Base-by-base conservation (phyloP, 1,284 basidiomycete genomes). In the Cutaneotrichosporon sp. region DNA sequence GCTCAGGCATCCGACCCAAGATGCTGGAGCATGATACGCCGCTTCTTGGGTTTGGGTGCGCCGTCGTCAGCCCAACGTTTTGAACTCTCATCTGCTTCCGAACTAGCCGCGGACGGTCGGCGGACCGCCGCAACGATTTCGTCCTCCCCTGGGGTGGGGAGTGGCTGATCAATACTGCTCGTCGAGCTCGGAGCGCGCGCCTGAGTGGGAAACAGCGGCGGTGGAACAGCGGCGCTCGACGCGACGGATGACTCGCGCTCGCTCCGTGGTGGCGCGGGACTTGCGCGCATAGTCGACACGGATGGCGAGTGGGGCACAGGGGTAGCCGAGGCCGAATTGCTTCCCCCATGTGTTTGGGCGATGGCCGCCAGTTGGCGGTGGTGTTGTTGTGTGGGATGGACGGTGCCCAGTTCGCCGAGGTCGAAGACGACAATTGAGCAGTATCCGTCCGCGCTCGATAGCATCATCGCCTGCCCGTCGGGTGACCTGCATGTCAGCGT, bases 361-460 rank as follows among this genome's bases (percentile, higher is more conserved):
- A 92, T 90, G 24, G 87, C 85, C 62, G 88, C 86, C 32, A 92
- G 77, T 72, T 92, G 90, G 9, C 91, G 80, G 5, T 86, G 83
- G 57, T 88, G 86, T 66, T 92, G 90, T 67, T 93, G 90, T 0
- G 85, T 90, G 55, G 89, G 85, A 68, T 92, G 82, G 3, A 85
- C 82, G 0, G 87, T 82, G 1, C 97, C 82, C 46, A 96, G 85
- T 74, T 97, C 94, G 66, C 90, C 88, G 61, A 93, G 71, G 56
- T 80, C 79, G 60, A 82, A 82, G 7, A 79, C 84, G 52, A 96
- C 82, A 52, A 97, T 82, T 0, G 94, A 96, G 77, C 96, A 98
- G 75, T 97, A 99, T 1, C 94, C 94, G 70, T 99, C 94, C 26
- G 90, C 84, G 0, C 91, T 90, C 0, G 91, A 88, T 41, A 97